Base-by-base conservation (phyloP, 2,329 filamentous ascomycete species). In the Botrytis porri region DNA sequence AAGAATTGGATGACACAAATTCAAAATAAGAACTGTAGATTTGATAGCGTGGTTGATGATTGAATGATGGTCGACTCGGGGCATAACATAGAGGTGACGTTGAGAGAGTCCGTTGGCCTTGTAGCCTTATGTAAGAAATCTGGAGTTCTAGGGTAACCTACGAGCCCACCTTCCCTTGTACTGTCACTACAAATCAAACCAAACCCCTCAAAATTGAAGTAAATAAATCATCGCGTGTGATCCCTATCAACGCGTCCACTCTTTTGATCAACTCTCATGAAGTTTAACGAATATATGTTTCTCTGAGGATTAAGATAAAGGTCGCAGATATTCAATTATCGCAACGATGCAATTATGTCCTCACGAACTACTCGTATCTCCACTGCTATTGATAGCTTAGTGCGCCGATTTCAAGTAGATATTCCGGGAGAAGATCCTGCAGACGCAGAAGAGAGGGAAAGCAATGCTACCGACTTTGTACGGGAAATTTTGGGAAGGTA, bases 301-400 rank as follows among this genome's bases (percentile, higher is more conserved):
- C 35, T 59, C 25, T 72, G 51, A 67, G 18, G 14, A 32, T 41
- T 16, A 69, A 69, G 37, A 41, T 32, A 29, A 37, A 32, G 22
- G 22, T 57, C 63, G 41, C 48, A 59, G 64, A 66, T 37, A 62
- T 62, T 41, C 20, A 69, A 70, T 62, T 72, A n/a, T 75, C 72
- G 77, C 76, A 76, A 78, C 73, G 70, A 81, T 80, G 79, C 77
- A 72, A 80, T 69, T 61, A 81, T 81, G 80, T 80, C 79, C 74
- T 78, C 79, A 69, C 75, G 77, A 74, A 77, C 83, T 76, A 85
- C 89, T 82, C 92, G 93, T 84, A 88, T 97, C 83, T 89, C 91
- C 81, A 90, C 90, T 82, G 93, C 93, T 81, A 90, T 97, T 81
- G 89, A 93, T 81, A 91, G 92, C 82, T 87, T 97, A 80, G 90